Evolutionary conservation across 2,329 filamentous ascomycete species (phyloP).

Genomic region (Niveomyces coronatus): DNA sequence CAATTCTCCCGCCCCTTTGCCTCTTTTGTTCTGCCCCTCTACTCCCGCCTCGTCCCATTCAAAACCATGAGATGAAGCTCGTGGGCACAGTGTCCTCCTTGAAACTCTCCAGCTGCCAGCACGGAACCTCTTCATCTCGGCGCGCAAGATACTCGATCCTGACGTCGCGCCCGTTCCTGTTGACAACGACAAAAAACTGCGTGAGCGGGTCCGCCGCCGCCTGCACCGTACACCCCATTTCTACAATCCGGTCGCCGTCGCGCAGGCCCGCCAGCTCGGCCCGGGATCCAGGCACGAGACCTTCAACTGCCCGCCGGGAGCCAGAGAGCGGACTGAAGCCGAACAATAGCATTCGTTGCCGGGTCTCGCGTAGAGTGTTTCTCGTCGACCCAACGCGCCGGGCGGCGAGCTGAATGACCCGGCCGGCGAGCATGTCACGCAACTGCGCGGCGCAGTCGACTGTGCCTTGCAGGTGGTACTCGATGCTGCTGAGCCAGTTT

Average conservation of each 20-base stretch:
- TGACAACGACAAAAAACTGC: slow-evolving; percentile 2
- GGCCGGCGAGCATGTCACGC: slow-evolving; percentile 1
- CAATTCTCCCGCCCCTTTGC: too few species aligned
- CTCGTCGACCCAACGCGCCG: slow-evolving; percentile 6
- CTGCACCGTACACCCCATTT: neutral
- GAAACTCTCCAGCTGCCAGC: slow-evolving; percentile 9
- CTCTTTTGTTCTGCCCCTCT: too few species aligned
- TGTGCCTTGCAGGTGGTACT: neutral
- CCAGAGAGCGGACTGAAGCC: slow-evolving; percentile 4
- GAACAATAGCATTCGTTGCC: slow-evolving; percentile 2
- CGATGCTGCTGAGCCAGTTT: slow-evolving; percentile 5
- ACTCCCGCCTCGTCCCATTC: too few species aligned
- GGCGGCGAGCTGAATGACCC: slow-evolving; percentile 4
- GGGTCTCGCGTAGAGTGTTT: slow-evolving; percentile 7
- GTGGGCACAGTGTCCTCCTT: slow-evolving; percentile 9
- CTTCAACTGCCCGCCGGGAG: slow-evolving; percentile 1
- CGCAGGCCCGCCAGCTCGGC: slow-evolving; percentile 6
- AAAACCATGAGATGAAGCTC: slow-evolving; percentile 1
- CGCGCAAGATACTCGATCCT: slow-evolving; percentile 4
- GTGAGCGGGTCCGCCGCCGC: neutral
- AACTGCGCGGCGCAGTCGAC: slow-evolving; percentile 5
- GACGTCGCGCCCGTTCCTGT: neutral
- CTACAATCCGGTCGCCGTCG: slow-evolving; percentile 6
- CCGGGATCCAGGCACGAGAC: slow-evolving; percentile 3
- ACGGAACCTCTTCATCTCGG: slow-evolving; percentile 2